Conservation (phyloP, 1,284 basidiomycete genomes). For the Fomitopsis pinicola region DNA sequence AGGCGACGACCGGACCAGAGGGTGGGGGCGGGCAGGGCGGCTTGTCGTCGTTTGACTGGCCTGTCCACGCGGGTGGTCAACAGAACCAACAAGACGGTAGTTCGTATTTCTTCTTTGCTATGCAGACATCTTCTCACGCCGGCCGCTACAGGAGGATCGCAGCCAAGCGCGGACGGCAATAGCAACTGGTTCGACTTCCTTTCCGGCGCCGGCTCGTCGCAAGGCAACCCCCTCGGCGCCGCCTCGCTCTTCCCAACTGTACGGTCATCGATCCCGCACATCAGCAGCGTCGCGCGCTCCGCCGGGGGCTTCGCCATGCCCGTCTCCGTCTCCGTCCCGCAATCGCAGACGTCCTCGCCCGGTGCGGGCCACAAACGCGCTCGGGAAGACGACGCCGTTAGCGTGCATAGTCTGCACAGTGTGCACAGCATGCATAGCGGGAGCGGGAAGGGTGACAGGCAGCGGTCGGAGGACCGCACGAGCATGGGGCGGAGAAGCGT, state of each 20-base stretch:
- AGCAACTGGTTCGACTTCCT: conserved; percentile 26
- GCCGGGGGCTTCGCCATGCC: not conserved
- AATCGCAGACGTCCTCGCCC: conserved; percentile 14
- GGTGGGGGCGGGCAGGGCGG: conserved; percentile 6
- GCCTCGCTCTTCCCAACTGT: conserved; percentile 11
- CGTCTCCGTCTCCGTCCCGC: conserved; percentile 4
- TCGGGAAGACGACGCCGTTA: conserved; percentile 16
- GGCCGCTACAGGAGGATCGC: conserved; percentile 7
- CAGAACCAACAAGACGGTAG: conserved; percentile 13
- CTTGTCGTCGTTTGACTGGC: conserved; percentile 25
- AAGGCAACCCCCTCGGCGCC: not conserved
- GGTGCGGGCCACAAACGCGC: conserved; percentile 18
- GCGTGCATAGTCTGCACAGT: conserved; percentile 8
- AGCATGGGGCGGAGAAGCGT: not conserved
- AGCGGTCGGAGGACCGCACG: not conserved
- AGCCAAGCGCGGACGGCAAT: not conserved
- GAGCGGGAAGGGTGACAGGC: conserved; percentile 2
- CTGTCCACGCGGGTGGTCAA: conserved; percentile 19
- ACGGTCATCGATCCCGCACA: conserved; percentile 10
- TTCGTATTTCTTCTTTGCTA: conserved; percentile 6
- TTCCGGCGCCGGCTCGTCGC: conserved; percentile 7
- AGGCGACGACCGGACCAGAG: conserved; percentile 7
- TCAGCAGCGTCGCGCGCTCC: conserved; percentile 12
- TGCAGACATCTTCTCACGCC: not conserved
- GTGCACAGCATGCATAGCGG: conserved; percentile 7